These are phyloP conservation scores for Plasmodium coatneyi DNA, from an alignment of 169 alveolate species.

Conservation along the genomic window DNA sequence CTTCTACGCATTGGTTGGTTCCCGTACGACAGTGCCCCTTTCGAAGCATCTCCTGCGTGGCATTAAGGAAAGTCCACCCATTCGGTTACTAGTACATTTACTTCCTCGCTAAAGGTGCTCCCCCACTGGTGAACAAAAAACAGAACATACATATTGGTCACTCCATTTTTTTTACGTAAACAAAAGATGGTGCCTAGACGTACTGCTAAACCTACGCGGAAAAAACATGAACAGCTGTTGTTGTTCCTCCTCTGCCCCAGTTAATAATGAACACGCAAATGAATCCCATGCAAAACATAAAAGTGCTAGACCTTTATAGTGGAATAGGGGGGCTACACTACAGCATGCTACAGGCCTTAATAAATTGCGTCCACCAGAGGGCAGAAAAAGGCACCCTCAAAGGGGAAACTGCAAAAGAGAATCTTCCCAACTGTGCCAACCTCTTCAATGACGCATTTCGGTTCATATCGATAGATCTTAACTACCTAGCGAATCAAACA, in stretches of 20 bases:
- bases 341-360: slow-evolving; percentile 49
- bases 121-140: neutral
- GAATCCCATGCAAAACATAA: slow-evolving; percentile 14
- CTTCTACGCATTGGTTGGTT: neutral
- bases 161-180: neutral
- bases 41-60: neutral
- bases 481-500: slow-evolving; percentile 50
- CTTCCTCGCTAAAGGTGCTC: neutral
- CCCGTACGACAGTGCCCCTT: neutral
- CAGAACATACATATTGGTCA: neutral
- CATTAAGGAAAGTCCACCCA: neutral
- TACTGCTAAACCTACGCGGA: neutral
- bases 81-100: neutral
- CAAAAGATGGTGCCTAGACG: neutral
- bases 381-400: neutral
- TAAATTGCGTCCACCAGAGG: slow-evolving; percentile 8
- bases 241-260: neutral
- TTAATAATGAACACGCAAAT: neutral
- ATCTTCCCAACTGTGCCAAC: neutral
- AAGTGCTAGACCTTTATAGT: slow-evolving; percentile 56
- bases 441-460: slow-evolving; percentile 14
- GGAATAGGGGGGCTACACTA: slow-evolving; percentile 74
- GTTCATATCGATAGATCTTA: slow-evolving; percentile 49
- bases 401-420: neutral
- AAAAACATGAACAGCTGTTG: neutral